These are phyloP conservation scores for Scheffersomyces quercinus DNA, from an alignment of 1,139 yeast species.

Conservation along the genomic window DNA sequence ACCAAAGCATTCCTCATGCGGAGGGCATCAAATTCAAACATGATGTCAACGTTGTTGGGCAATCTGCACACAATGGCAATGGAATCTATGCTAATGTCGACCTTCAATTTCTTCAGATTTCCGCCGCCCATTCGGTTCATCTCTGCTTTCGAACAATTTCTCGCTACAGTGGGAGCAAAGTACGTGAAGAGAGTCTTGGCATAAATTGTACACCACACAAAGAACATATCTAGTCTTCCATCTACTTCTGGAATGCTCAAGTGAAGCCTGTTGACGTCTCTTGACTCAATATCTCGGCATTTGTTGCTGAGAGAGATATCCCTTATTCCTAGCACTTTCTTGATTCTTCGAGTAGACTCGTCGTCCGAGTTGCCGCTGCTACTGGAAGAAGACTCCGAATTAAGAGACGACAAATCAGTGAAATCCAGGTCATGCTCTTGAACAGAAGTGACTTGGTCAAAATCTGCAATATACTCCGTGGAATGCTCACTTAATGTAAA, in stretches of 20 bases:
- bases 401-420: conserved; percentile 39
- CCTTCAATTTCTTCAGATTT: conserved; percentile 22
- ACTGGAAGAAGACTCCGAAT: conserved; percentile 23
- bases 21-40: conserved; percentile 51
- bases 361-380: conserved; percentile 16
- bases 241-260: conserved; percentile 39
- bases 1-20: conserved; percentile 28
- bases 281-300: conserved; percentile 15
- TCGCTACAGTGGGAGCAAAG: conserved; percentile 37
- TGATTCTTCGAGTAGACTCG: conserved; percentile 27
- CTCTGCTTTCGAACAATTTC: conserved; percentile 28
- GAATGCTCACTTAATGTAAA: conserved; percentile 43
- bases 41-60: conserved; percentile 52
- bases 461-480: conserved; percentile 38
- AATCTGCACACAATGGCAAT: conserved; percentile 47
- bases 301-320: conserved; percentile 29
- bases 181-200: conserved; percentile 37
- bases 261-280: conserved; percentile 28
- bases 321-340: conserved; percentile 33
- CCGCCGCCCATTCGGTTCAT: conserved; percentile 24
- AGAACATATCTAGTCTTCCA: conserved; percentile 42
- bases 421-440: conserved; percentile 26
- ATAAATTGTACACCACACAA: conserved; percentile 46
- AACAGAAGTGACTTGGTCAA: conserved; percentile 28
- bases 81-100: conserved; percentile 41